These are phyloP conservation scores for Aurifilum marmelostoma DNA, from an alignment of 2,329 filamentous ascomycete species.

Conservation along the genomic window DNA sequence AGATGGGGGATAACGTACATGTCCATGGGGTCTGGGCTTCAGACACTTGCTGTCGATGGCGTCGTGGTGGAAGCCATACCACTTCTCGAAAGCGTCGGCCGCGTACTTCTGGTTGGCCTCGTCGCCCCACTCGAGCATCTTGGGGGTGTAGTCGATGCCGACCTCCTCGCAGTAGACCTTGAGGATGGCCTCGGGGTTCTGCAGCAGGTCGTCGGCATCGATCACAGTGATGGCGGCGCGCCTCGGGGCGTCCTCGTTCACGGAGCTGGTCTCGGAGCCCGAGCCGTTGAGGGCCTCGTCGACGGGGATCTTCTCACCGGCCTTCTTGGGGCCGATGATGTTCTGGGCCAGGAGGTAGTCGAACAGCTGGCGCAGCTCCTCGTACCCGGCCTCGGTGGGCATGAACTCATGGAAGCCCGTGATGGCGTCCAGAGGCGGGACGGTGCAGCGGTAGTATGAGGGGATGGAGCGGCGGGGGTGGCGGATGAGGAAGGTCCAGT, in stretches of 20 bases:
- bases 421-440: slow-evolving; percentile 79
- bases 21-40: slow-evolving; percentile 67
- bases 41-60: slow-evolving; percentile 81
- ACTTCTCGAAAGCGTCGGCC: slow-evolving; percentile 84
- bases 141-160: slow-evolving; percentile 72
- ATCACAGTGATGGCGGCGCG: slow-evolving; percentile 70
- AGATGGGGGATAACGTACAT: slow-evolving; percentile 48
- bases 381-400: slow-evolving; percentile 86
- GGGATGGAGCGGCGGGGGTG: slow-evolving; percentile 91
- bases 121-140: slow-evolving; percentile 85
- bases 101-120: slow-evolving; percentile 72
- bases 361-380: slow-evolving; percentile 83
- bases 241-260: slow-evolving; percentile 3
- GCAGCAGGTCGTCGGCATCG: slow-evolving; percentile 92
- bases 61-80: slow-evolving; percentile 96
- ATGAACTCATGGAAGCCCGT: slow-evolving; percentile 89
- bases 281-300: slow-evolving; percentile 32
- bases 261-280: slow-evolving; percentile 19
- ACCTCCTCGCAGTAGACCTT: slow-evolving; percentile 80
- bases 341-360: slow-evolving; percentile 75
- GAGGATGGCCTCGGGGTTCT: slow-evolving; percentile 77
- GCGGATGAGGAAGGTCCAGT: slow-evolving; percentile 96
- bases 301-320: slow-evolving; percentile 42
- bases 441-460: slow-evolving; percentile 91
- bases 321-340: slow-evolving; percentile 70